phyloP scores from a whole-genome alignment of 2,329 filamentous ascomycete genomes.

The Verticillium isaacii region DNA sequence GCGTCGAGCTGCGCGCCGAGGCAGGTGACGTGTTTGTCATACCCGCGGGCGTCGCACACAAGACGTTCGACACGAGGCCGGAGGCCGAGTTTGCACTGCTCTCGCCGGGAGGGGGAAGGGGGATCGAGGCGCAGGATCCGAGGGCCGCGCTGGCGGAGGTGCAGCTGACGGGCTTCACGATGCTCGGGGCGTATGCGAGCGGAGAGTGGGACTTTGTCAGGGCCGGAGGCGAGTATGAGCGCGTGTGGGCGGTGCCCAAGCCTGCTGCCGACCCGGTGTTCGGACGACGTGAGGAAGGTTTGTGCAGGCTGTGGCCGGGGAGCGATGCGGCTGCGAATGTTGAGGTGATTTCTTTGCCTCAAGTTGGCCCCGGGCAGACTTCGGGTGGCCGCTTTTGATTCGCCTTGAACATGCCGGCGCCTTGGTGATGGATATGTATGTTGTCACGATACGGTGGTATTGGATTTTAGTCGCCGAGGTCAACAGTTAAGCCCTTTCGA shows the following conservation, averaged over 20 bases:
- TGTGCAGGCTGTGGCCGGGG: conserved; percentile 27
- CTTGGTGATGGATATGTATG: too few species aligned
- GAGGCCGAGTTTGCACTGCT: conserved; percentile 25
- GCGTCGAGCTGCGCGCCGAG: conserved; percentile 40
- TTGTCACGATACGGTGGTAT: too few species aligned
- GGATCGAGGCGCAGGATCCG: conserved; percentile 27
- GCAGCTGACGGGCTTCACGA: conserved; percentile 22
- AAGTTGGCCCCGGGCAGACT: too few species aligned
- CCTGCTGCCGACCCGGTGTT: conserved; percentile 43
- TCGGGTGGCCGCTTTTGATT: too few species aligned
- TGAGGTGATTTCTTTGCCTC: not conserved
- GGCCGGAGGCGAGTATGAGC: conserved; percentile 35
- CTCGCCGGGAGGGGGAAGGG: conserved; percentile 36
- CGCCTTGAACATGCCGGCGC: too few species aligned
- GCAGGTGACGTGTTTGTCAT: conserved; percentile 55
- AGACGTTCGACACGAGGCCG: conserved; percentile 40
- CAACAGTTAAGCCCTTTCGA: too few species aligned
- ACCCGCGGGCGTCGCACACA: conserved; percentile 51
- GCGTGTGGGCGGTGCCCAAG: conserved; percentile 39
- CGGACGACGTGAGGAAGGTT: conserved; percentile 21
- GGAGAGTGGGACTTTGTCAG: conserved; percentile 45
- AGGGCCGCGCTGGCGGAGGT: conserved; percentile 29
- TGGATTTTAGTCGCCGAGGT: too few species aligned
- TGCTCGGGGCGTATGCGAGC: conserved; percentile 46
- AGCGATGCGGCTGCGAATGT: not conserved